A percentile compares a stretch with the other conserved stretches of the same genome.
These are phyloP conservation scores for Penicillium odoratum DNA, from an alignment of 495 filamentous ascomycete species.

Conservation along the genomic window DNA sequence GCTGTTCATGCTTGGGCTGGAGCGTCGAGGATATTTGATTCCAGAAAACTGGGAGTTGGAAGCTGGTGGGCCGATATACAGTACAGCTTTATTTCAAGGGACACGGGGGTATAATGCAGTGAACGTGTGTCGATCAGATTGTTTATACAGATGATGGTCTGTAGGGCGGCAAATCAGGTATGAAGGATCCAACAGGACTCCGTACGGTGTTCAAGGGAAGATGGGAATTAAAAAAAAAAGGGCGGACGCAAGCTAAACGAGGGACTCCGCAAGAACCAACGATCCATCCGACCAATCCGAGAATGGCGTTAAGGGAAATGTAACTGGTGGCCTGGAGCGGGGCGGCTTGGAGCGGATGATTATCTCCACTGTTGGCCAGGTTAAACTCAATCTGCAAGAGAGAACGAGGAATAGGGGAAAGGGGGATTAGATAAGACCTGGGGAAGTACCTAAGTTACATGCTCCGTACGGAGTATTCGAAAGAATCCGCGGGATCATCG, in stretches of 20 bases:
- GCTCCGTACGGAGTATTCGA: no score
- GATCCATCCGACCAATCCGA: slow-evolving; percentile 6
- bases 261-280: not conserved
- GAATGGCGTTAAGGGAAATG: not conserved
- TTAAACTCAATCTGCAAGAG: not conserved
- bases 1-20: slow-evolving; percentile 14
- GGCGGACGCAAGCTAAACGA: not conserved
- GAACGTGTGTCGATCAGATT: not conserved
- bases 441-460: not conserved
- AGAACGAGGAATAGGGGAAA: not conserved
- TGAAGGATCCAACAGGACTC: not conserved
- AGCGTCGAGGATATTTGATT: not conserved
- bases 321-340: slow-evolving; percentile 11
- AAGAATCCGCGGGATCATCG: not conserved
- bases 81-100: not conserved
- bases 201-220: not conserved
- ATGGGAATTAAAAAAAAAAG: not conserved
- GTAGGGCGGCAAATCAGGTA: not conserved
- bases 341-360: slow-evolving; percentile 20
- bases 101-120: not conserved
- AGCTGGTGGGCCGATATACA: not conserved
- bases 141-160: not conserved
- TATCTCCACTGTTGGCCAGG: slow-evolving; percentile 9
- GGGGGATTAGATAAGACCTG: not conserved
- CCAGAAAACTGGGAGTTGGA: not conserved